Conservation (phyloP, 2,329 filamentous ascomycete species). For the Phaeoacremonium minimum region DNA sequence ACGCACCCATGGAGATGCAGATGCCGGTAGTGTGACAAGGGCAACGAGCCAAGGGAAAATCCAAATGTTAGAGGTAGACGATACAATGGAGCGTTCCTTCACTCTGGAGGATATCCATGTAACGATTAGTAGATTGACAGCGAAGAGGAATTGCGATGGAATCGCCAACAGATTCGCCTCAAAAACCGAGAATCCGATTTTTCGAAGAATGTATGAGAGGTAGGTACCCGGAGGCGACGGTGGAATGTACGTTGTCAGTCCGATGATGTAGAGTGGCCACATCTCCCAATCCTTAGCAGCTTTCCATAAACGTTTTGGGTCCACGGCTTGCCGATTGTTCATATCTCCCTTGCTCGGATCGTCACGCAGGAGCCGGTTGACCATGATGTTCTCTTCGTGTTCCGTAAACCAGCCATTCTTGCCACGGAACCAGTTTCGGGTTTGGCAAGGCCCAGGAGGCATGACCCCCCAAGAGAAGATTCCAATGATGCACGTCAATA, state of each 20-base stretch:
- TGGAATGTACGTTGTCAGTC: conserved; percentile 41
- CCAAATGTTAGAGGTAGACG: conserved; percentile 35
- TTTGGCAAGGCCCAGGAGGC: conserved; percentile 42
- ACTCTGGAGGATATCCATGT: conserved; percentile 38
- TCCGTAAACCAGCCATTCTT: conserved; percentile 59
- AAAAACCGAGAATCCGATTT: conserved; percentile 39
- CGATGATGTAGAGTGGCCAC: conserved; percentile 53
- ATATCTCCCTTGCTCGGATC: conserved; percentile 59
- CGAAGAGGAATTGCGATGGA: conserved; percentile 25
- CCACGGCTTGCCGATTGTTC: conserved; percentile 52
- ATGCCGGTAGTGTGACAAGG: conserved; percentile 22
- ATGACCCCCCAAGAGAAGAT: conserved; percentile 39
- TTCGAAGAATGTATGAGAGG: conserved; percentile 36
- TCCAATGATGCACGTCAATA: conserved; percentile 34
- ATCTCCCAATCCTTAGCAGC: conserved; percentile 55
- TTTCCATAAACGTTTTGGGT: conserved; percentile 41
- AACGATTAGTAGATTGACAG: conserved; percentile 37
- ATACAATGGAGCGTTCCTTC: conserved; percentile 31
- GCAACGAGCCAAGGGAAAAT: conserved; percentile 34
- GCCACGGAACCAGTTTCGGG: conserved; percentile 51
- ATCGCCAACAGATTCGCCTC: conserved; percentile 35
- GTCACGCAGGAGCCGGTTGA: conserved; percentile 56
- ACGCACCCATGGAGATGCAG: conserved; percentile 27
- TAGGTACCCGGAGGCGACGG: conserved; percentile 36
- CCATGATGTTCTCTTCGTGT: conserved; percentile 57